Base-by-base conservation (phyloP, 179 eudicot species). In the Beta corolliflora region DNA sequence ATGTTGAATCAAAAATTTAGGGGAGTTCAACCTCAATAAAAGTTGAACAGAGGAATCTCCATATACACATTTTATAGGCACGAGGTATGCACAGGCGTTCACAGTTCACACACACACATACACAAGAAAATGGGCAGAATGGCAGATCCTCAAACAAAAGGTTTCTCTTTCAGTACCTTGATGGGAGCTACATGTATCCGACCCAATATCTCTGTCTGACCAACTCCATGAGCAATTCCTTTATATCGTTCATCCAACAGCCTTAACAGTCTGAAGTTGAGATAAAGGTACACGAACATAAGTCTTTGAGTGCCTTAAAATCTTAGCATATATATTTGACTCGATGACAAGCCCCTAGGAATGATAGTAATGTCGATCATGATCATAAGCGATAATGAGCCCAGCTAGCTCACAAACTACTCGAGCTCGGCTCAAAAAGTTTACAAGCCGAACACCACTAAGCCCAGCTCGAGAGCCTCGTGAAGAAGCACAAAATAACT, bases 191-290 rank as follows among this genome's bases (percentile, higher is more conserved):
- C 99, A 87, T 94, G 98, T 87, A 96, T 94, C 84, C 97, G 91
- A 75, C 99, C 99, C 71, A 96, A 78, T 71, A 96, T 96, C 88
- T 94, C 98, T 41, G 97, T 77, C 83, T 96, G 99, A 81, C 99
- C 98, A 88, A 96, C 99, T 81, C 99, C 99, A 77, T 89, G 96
- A 85, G 99, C 99, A 79, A 96, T 90, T 56, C 99, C 99, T 88
- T 83, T 92, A 68, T 92, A 96, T 41, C 99, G 92, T 80, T 92
- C 89, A 92, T 96, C 99, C 78, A 96, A 81, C 76, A 96, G 97
- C 87, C 98, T 90, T 83, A 91, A 85, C 87, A 96, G 84, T 83
- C 99, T 96, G 93, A 70, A 85, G 85, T 36, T 55, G 44, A 81
- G 73, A 77, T 48, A 52, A 45, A 73, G 70, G 23, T 67, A 75